phyloP scores from a whole-genome alignment of 2,329 filamentous ascomycete species.

The Rugonectria rugulosa region DNA sequence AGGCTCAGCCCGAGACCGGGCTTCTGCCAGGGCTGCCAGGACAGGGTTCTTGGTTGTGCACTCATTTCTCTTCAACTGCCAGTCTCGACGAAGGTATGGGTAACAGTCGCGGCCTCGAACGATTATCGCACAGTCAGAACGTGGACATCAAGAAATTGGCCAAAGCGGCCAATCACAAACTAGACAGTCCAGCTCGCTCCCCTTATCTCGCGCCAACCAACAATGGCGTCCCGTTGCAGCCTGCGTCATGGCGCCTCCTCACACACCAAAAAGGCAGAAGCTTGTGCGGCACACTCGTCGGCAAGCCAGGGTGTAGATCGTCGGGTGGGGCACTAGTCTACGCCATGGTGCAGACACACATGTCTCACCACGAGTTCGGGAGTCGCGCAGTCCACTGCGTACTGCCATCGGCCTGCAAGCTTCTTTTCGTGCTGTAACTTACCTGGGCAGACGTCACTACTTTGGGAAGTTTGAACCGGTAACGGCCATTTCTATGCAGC shows the following conservation, averaged over 20 bases:
- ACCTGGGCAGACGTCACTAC: conserved; percentile 38
- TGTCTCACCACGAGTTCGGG: conserved; percentile 39
- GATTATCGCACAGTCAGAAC: conserved; percentile 45
- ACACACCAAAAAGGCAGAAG: conserved; percentile 38
- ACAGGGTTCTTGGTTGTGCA: conserved; percentile 6
- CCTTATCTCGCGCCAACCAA: conserved; percentile 55
- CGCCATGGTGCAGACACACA: conserved; percentile 36
- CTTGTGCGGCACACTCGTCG: conserved; percentile 36
- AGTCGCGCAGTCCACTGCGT: conserved; percentile 27
- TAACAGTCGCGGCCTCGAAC: conserved; percentile 26
- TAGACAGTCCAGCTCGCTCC: conserved; percentile 26
- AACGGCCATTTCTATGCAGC: conserved; percentile 5
- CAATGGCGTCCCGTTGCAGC: conserved; percentile 21
- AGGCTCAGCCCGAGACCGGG: conserved; percentile 1
- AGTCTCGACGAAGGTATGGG: conserved; percentile 1
- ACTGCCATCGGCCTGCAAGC: conserved; percentile 26
- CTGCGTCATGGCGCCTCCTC: conserved; percentile 15
- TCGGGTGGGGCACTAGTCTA: conserved; percentile 31
- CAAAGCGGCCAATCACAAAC: conserved; percentile 47
- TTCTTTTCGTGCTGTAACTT: conserved; percentile 31
- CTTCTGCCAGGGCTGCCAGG: conserved; percentile 9
- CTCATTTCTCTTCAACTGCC: background rate
- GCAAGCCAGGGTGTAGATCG: conserved; percentile 34
- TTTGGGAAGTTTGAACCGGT: conserved; percentile 36
- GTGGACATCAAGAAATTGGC: conserved; percentile 53